Conservation (phyloP, 768 basidiomycete species). For the Infundibulicybe gibba region DNA sequence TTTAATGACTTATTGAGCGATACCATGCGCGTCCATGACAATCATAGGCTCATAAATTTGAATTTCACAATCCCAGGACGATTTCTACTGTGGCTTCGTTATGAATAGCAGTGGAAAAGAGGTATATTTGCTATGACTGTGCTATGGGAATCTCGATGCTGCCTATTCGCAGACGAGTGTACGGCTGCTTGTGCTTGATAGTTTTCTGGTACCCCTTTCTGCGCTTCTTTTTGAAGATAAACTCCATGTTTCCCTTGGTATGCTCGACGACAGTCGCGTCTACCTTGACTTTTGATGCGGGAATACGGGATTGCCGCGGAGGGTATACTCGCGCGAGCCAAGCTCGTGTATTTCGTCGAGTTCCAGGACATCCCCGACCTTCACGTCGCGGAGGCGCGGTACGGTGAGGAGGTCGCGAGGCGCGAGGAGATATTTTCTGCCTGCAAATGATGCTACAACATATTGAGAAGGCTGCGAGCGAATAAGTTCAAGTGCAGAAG, state of each 20-base stretch:
- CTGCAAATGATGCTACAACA: constrained; percentile 83
- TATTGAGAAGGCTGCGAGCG: constrained; percentile 92
- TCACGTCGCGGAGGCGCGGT: constrained; percentile 80
- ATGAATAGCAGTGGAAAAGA: too few species aligned
- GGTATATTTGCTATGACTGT: constrained; percentile 8
- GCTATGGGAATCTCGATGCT: constrained; percentile 54
- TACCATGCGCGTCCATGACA: too few species aligned
- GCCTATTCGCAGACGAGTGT: constrained; percentile 92
- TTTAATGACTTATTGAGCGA: too few species aligned
- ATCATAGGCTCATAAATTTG: too few species aligned
- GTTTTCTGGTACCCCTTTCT: constrained; percentile 98
- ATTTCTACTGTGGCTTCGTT: neutral
- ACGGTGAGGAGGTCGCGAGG: constrained; percentile 92
- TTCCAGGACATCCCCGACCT: constrained; percentile 79
- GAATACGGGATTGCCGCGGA: constrained; percentile 77
- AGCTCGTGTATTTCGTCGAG: constrained; percentile 91
- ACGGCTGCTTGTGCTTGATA: constrained; percentile 90
- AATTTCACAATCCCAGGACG: too few species aligned
- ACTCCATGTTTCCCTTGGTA: constrained; percentile 91
- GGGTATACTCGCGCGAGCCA: constrained; percentile 91
- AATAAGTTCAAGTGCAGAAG: constrained; percentile 73
- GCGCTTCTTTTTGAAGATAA: constrained; percentile 93
- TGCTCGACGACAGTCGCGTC: constrained; percentile 95
- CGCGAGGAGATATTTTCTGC: constrained; percentile 85
- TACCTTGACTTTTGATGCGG: constrained; percentile 63